Conservation (phyloP, 176 grass and related monocot species). For the Hordeum marinum region DNA sequence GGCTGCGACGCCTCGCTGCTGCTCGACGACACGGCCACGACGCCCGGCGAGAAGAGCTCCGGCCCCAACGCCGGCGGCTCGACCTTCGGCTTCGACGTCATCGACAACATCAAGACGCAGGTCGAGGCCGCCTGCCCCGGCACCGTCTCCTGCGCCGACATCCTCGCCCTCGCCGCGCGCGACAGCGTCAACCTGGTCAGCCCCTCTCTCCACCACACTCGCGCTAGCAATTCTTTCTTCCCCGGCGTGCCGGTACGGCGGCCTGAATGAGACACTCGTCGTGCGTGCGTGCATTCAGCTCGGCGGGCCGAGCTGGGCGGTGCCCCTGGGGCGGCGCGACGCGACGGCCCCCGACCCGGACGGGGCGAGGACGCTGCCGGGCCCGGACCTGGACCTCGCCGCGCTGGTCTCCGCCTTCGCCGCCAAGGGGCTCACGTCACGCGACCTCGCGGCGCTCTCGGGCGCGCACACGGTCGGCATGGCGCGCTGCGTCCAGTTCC, state of each 20-base stretch:
- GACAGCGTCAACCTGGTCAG: slow-evolving; percentile 65
- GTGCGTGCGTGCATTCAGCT: slow-evolving; percentile 27
- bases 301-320: slow-evolving; percentile 72
- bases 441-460: slow-evolving; percentile 54
- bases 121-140: slow-evolving; percentile 50
- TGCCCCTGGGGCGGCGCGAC: slow-evolving; percentile 64
- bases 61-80: slow-evolving; percentile 62
- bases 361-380: slow-evolving; percentile 32
- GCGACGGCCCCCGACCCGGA: slow-evolving; percentile 35
- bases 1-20: slow-evolving; percentile 88
- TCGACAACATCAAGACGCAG: slow-evolving; percentile 61
- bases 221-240: not conserved
- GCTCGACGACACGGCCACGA: slow-evolving; percentile 56
- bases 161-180: slow-evolving; percentile 65
- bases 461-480: slow-evolving; percentile 66
- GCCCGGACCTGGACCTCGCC: slow-evolving; percentile 32
- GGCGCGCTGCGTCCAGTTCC: slow-evolving; percentile 45
- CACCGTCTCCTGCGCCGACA: slow-evolving; percentile 73
- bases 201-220: not conserved
- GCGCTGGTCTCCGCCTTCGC: slow-evolving; percentile 41
- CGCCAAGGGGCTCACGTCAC: slow-evolving; percentile 52
- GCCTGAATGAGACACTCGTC: not conserved
- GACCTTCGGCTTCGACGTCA: slow-evolving; percentile 49
- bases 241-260: too few relatives aligned
- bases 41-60: slow-evolving; percentile 59